Base-by-base conservation (phyloP, 768 basidiomycete genomes). In the Exidia glandulosa region DNA sequence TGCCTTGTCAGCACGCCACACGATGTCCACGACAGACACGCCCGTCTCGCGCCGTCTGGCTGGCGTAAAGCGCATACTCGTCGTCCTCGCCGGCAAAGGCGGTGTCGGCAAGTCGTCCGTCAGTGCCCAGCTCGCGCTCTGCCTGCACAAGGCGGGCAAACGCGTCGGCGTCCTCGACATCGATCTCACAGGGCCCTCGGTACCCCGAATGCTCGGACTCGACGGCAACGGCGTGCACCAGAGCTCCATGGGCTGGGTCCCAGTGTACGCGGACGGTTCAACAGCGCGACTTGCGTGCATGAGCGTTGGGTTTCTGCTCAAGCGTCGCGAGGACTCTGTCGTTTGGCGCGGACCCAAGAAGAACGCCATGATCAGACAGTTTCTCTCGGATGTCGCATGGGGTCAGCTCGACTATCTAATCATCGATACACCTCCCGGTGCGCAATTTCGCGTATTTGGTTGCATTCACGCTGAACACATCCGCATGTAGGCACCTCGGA, bases 281-380 rank as follows among this genome's bases (percentile, higher is more conserved):
- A 78, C 78, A 48, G 83, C 84, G 30, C 76, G 93, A 65, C 70
- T 99, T 61, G 87, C 86, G 13, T 94, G 91, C 71, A 99, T 99
- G 96, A 93, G 90, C 68, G 93, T 98, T 9, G 96, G 93, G 2
- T 97, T 98, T 72, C 75, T 99, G 65, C 73, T 98, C 66, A 90
- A 91, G 75, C 87, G 86, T 68, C 86, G 85, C 68, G 87, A 85
- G 25, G 94, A 98, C 69, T 91, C 90, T 19, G 93, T 99, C 52
- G 91, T 99, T 1, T 99, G 96, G 96, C 76, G 96, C 67, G 96
- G 96, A 0, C 96, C 96, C 55, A 98, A 96, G 79, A 97, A 96
- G 79, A 94, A 94, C 66, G 94, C 88, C 60, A 96, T 96, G 94
- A 95, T 97, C 66, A 77, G 92, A 67, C 94, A 97, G 75, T 96